phyloP scores from a whole-genome alignment of 768 basidiomycete species.

The Tylopilus plumbeoviolaceoides region DNA sequence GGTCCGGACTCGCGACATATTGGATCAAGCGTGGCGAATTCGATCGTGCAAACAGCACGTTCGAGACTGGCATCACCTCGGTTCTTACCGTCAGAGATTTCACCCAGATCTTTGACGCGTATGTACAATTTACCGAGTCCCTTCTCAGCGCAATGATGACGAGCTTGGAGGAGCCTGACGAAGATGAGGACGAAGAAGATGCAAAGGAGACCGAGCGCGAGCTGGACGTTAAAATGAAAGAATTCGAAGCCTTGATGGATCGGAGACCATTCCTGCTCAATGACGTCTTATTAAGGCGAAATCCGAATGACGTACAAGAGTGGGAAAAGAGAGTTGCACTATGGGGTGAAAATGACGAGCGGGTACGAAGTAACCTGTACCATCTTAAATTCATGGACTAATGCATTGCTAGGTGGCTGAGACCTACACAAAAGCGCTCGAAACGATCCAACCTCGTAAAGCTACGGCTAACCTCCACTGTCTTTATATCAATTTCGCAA shows the following conservation, averaged over 20 bases:
- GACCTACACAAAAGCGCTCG: slow-evolving; percentile 87
- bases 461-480: slow-evolving; percentile 89
- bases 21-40: slow-evolving; percentile 99
- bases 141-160: slow-evolving; percentile 90
- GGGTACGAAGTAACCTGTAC: slow-evolving; percentile 44
- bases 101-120: slow-evolving; percentile 95
- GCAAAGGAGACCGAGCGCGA: slow-evolving; percentile 76
- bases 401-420: slow-evolving; percentile 66
- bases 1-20: slow-evolving; percentile 95
- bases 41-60: slow-evolving; percentile 81
- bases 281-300: slow-evolving; percentile 87
- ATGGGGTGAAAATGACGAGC: slow-evolving; percentile 91
- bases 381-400: background rate
- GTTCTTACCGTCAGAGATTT: slow-evolving; percentile 96
- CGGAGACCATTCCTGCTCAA: slow-evolving; percentile 94
- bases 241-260: slow-evolving; percentile 93
- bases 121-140: slow-evolving; percentile 90
- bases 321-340: slow-evolving; percentile 98
- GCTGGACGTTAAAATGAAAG: slow-evolving; percentile 83
- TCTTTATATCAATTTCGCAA: slow-evolving; percentile 92
- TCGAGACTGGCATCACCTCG: slow-evolving; percentile 77
- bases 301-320: slow-evolving; percentile 97
- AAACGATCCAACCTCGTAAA: slow-evolving; percentile 82
- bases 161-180: slow-evolving; percentile 73
- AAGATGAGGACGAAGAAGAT: slow-evolving; percentile 72